Evolutionary conservation across 148 eudicot species (phyloP).

Genomic region (Persicaria tinctoria): DNA sequence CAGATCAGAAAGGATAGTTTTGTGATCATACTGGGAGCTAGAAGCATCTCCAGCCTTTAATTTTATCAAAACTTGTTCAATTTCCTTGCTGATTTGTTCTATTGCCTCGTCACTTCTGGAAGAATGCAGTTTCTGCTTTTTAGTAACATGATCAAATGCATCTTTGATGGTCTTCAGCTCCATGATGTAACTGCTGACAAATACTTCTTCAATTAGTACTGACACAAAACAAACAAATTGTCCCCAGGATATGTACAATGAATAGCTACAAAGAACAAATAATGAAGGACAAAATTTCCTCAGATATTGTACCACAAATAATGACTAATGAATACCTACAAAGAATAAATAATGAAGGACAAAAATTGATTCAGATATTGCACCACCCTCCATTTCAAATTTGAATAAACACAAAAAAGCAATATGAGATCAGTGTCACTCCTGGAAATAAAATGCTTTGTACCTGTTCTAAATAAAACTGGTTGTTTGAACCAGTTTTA

Average conservation of each 20-base stretch:
- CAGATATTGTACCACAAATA: too few relatives aligned
- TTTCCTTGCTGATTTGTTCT: conserved; percentile 48
- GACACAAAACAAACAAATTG: conserved; percentile 4
- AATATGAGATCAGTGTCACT: too few relatives aligned
- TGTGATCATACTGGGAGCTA: conserved; percentile 34
- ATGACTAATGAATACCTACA: too few relatives aligned
- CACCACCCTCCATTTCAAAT: too few relatives aligned
- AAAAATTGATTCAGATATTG: too few relatives aligned
- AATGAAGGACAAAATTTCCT: too few relatives aligned
- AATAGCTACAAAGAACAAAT: background rate
- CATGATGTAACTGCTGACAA: conserved; percentile 23
- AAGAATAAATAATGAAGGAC: too few relatives aligned
- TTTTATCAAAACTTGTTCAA: conserved; percentile 50
- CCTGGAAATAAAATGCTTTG: too few relatives aligned
- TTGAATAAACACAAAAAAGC: too few relatives aligned
- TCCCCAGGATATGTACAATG: background rate
- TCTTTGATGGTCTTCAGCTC: conserved; percentile 71
- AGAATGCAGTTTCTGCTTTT: conserved; percentile 67
- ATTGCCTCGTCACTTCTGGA: conserved; percentile 57
- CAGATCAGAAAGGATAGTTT: conserved; percentile 44
- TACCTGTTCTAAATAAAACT: too few relatives aligned
- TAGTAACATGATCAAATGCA: conserved; percentile 73
- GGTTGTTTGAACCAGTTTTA: background rate
- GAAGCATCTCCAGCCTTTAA: conserved; percentile 32
- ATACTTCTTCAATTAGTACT: conserved; percentile 1